phyloP scores from a whole-genome alignment of 768 basidiomycete species.

The Ramaria sp. region DNA sequence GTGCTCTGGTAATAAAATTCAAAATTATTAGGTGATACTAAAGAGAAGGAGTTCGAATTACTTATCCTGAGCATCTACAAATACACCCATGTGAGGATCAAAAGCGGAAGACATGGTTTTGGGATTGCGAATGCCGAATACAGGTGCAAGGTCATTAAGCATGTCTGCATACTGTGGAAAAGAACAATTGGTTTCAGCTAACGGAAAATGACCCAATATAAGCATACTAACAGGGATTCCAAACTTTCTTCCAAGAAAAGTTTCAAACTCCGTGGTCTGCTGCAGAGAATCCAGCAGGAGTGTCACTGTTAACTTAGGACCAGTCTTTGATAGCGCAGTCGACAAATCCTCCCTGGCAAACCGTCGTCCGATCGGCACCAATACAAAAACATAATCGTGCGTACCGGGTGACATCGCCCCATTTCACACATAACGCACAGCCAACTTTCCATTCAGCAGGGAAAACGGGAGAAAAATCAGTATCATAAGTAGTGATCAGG shows the following conservation, averaged over 20 bases:
- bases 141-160: constrained; percentile 24
- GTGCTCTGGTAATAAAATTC: constrained; percentile 39
- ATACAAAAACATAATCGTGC: constrained; percentile 10
- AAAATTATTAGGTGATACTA: not conserved
- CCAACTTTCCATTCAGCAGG: constrained; percentile 80
- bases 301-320: constrained; percentile 61
- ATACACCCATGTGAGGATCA: constrained; percentile 85
- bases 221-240: constrained; percentile 46
- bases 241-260: constrained; percentile 72
- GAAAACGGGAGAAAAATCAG: constrained; percentile 76
- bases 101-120: constrained; percentile 82
- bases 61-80: constrained; percentile 96
- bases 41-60: constrained; percentile 22
- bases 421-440: constrained; percentile 72
- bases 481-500: constrained; percentile 73
- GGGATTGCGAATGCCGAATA: constrained; percentile 32
- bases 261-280: constrained; percentile 81
- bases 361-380: not conserved
- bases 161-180: constrained; percentile 50
- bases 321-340: constrained; percentile 68
- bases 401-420: constrained; percentile 85
- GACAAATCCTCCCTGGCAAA: constrained; percentile 68
- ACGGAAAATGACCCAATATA: not conserved
- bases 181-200: not conserved
- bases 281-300: constrained; percentile 79